Conservation (phyloP, 257 asterid genomes). For the Verbena officinalis region DNA sequence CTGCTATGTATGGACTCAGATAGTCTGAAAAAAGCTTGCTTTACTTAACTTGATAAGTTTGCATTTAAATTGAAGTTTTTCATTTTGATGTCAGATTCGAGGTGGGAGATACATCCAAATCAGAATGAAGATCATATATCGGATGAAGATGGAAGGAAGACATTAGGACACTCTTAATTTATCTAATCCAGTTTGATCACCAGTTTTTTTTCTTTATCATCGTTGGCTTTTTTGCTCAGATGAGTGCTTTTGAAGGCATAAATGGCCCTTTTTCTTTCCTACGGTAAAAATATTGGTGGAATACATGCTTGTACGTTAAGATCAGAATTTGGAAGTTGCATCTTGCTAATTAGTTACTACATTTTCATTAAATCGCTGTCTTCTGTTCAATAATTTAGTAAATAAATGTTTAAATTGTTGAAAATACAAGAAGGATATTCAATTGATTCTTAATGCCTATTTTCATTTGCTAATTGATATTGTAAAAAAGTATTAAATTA, state of each 20-base stretch:
- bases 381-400: slow-evolving; percentile 9
- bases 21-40: neutral
- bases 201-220: slow-evolving; percentile 17
- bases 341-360: slow-evolving; percentile 15
- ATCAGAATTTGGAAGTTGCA: slow-evolving; percentile 17
- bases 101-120: slow-evolving; percentile 23
- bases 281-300: slow-evolving; percentile 17
- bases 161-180: too few species aligned
- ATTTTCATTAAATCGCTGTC: neutral
- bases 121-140: slow-evolving; percentile 17
- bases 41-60: neutral
- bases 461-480: neutral
- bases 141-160: slow-evolving; percentile 28
- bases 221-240: slow-evolving; percentile 16
- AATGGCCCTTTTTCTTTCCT: slow-evolving; percentile 13
- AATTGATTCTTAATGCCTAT: neutral
- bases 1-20: neutral
- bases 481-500: too few species aligned
- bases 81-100: slow-evolving; percentile 52
- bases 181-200: neutral
- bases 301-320: slow-evolving; percentile 15
- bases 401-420: slow-evolving; percentile 14
- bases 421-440: neutral
- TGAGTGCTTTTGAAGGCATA: slow-evolving; percentile 18
- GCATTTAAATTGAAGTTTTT: slow-evolving; percentile 12